These are phyloP conservation scores for Articulospora tetracladia DNA, from an alignment of 495 filamentous ascomycete genomes.

Conservation along the genomic window DNA sequence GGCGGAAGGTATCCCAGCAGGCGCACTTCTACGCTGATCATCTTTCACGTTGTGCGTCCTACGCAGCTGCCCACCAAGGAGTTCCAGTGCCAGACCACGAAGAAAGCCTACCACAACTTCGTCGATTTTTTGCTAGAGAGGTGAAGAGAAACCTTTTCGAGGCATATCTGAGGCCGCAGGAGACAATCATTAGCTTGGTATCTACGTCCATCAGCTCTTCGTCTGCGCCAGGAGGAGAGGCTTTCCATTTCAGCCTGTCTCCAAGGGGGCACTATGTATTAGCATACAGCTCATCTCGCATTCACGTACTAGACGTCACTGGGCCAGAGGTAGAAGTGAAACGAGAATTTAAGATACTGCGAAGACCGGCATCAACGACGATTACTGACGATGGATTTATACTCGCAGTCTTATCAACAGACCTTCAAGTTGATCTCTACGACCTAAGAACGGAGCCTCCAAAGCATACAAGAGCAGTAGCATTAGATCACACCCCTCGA, in stretches of 20 bases:
- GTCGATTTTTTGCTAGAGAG: conserved; percentile 63
- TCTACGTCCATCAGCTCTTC: conserved; percentile 81
- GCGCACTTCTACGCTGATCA: conserved; percentile 72
- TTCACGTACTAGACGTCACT: conserved; percentile 70
- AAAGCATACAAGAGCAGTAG: conserved; percentile 62
- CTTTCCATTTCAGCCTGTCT: conserved; percentile 79
- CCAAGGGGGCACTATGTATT: conserved; percentile 68
- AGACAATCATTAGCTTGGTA: conserved; percentile 71
- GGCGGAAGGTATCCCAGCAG: conserved; percentile 70
- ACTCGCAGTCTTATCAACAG: conserved; percentile 75
- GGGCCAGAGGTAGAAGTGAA: conserved; percentile 54
- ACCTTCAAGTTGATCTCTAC: conserved; percentile 81
- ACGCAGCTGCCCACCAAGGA: conserved; percentile 47
- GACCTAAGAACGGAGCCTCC: conserved; percentile 57
- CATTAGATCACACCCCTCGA: conserved; percentile 70
- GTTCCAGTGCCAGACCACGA: conserved; percentile 39
- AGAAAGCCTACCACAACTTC: conserved; percentile 55
- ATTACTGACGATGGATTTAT: conserved; percentile 75
- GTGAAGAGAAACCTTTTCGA: conserved; percentile 79
- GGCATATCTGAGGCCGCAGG: conserved; percentile 65
- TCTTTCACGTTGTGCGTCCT: conserved; percentile 67
- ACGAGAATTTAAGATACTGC: conserved; percentile 74
- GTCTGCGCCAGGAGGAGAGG: conserved; percentile 75
- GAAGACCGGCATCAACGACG: conserved; percentile 72
- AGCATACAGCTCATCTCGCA: conserved; percentile 82